Base-by-base conservation (phyloP, 2,329 filamentous ascomycete genomes). In the Hypoxylon rubiginosum region DNA sequence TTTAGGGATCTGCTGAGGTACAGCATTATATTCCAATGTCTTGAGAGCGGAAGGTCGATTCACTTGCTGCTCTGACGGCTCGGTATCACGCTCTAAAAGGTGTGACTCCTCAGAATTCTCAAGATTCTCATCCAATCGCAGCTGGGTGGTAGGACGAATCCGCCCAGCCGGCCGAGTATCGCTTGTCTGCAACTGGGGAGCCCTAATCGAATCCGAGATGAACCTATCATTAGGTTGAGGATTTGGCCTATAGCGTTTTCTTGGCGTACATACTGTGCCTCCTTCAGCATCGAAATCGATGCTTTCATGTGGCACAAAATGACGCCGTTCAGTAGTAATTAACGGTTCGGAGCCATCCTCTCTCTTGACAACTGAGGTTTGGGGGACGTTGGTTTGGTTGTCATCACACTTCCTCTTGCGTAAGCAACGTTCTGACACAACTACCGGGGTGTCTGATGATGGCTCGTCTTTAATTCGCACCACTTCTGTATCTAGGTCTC, bases 221-320 rank as follows among this genome's bases (percentile, higher is more conserved):
- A 45, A 30, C 30, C 52, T 21, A n/a, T 57, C 26, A 30, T 54
- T 45, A 28, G 56, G 28, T 24, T 17, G 17, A 28, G 62, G 62
- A 63, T 70, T 64, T 54, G 65, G 7, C 43, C 71, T 74, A 50
- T 74, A 67, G 17, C 69, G 73, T 66, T 83, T 82, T 67, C 78
- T 79, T 54, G 80, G 82, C 11, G 82, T 87, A 7, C 55, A 80
- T 75, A 71, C 83, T 79, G 50, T 77, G 45, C 75, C 76, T 7
- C 82, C 83, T 55, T 82, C 77, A 45, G 84, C 81, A 71, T 88
- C 85, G 10, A 91, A 80, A 72, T 91, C 89, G 54, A 91, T 81
- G 58, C 87, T 91, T 55, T 89, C 88, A 43, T 85, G 80, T 0
- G 82, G 79, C 19, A 78, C 71, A 63, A 82, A 79, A 9, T 67